Evolutionary conservation across 2,329 filamentous ascomycete species (phyloP), one percentile per base, ranked within the genome.

Genomic region (Fusarium guadeloupense): DNA sequence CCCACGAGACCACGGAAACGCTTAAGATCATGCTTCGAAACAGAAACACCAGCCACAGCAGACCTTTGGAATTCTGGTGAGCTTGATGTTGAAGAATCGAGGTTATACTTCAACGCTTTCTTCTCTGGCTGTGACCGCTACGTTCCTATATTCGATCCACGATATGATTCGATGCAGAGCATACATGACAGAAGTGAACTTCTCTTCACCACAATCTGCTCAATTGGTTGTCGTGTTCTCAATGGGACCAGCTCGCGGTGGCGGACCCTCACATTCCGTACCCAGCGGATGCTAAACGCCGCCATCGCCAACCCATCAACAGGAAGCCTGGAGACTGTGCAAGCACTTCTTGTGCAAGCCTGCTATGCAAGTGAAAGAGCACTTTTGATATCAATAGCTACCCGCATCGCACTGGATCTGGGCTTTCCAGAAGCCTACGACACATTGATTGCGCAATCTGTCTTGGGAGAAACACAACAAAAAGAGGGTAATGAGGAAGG

Each of bases 51-150:
- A 2, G 25, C 39, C n/a, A 17, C 25, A 1, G 34, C 45, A 0
- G 37, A 59, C 2, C 13, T 34, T 19, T 12, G 48, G 23, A 12
- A 10, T 6, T 26, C 47, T 4, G 20, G 19, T 2, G 54, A 46
- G 0, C 16, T 59, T 1, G 21, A 17, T 10, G 10, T 17, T 1
- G 16, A 46, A 3, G 54, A 59, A n/a, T 39, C 54, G 1, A 34
- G 20, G n/a, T 4, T 59, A 3, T 59, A 59, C 4, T 59, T 54
- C 6, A 46, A 46, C 2, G 34, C 55, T 4, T 59, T 59, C 20
- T 59, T 59, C 12, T 59, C 55, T 0, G 55, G 55, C 1, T 59
- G 55, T 2, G 39, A 59, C 1, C 55, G 54, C 10, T 59, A 59
- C 0, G 55, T 59, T 8, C 55, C 55, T 7, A 20, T 59, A 0